Base-by-base conservation (phyloP, 257 asterid species). In the Nyctanthes arbortristis region DNA sequence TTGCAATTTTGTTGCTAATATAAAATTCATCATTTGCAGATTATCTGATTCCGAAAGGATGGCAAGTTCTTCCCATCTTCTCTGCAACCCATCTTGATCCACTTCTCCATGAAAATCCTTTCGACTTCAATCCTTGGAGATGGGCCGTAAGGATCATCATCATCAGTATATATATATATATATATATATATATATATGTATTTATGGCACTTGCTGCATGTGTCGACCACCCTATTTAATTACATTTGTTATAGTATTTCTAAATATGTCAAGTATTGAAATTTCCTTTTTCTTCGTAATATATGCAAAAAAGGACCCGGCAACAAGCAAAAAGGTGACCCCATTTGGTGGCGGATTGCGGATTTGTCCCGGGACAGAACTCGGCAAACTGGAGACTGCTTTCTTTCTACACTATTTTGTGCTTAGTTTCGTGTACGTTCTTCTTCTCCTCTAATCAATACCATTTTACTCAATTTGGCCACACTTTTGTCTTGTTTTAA, bases 361-460 rank as follows among this genome's bases (percentile, higher is more conserved):
- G 74, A 61, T 83, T 39, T 91, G 97, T 64, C 96, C 96, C 0
- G 97, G 97, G 5, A 85, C 86, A 4, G 97, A 92, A 57, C 71
- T 92, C 20, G 97, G 84, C 4, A 92, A 82, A 66, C 20, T 92
- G 40, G 96, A 87, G 78, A 79, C 84, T 40, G 83, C 97, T 4
- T 78, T 87, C 74, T 89, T 92, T 72, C 88, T 92, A 40, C 96
- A 92, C 76, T 92, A 87, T 82, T 80, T 92, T 49, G 83, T 89
- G 71, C 93, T 85, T 47, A 84, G 81, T 57, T 76, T 78, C 69
- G 84, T 90, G 93, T 87, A 83, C 49, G 25, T 24, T 22, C 34
- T 11, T 8, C 12, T 39, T 39, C 34, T 11, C 3, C 12, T 39
- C 14, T 0, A 16, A 9, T 4, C 56, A 0, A 0, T 20, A n/a